A percentile compares a stretch with the other conserved stretches of the same genome.
Evolutionary conservation across 306 rosid genomes (phyloP).

Genomic region (Castanopsis chinensis): DNA sequence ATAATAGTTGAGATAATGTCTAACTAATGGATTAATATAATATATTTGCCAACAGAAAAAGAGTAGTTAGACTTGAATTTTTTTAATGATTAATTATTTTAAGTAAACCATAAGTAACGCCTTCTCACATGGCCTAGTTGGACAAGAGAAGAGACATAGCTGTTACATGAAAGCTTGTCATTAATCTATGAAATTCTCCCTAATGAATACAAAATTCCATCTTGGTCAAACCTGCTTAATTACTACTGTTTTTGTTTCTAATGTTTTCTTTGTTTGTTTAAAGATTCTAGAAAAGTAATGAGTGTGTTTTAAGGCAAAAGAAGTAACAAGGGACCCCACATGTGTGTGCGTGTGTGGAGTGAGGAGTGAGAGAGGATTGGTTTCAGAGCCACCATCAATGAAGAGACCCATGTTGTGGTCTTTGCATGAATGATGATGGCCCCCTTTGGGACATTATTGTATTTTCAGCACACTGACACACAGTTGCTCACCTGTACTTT

Average conservation of each 20-base stretch:
- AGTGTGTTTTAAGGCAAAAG: slow-evolving; percentile 60
- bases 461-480: slow-evolving; percentile 1
- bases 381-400: slow-evolving; percentile 40
- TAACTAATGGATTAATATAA: not conserved
- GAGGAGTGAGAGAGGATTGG: not conserved
- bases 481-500: slow-evolving; percentile 21
- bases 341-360: not conserved
- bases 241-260: not conserved
- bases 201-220: slow-evolving; percentile 16
- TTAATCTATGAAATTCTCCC: slow-evolving; percentile 11
- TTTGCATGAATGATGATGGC: slow-evolving; percentile 24
- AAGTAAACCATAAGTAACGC: slow-evolving; percentile 1
- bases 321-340: slow-evolving; percentile 51
- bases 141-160: slow-evolving; percentile 11
- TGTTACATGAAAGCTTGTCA: slow-evolving; percentile 27
- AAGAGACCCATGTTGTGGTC: slow-evolving; percentile 30
- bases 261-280: not conserved
- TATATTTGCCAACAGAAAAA: not conserved
- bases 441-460: slow-evolving; percentile 20
- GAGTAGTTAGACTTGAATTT: not conserved
- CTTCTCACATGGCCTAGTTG: slow-evolving; percentile 58
- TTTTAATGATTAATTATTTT: not conserved
- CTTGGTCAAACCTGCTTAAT: slow-evolving; percentile 13
- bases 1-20: not conserved
- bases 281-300: slow-evolving; percentile 69